Evolutionary conservation across 1,284 basidiomycete species (phyloP), one percentile per base, ranked within the genome.

Genomic region (Melampsora americana): DNA sequence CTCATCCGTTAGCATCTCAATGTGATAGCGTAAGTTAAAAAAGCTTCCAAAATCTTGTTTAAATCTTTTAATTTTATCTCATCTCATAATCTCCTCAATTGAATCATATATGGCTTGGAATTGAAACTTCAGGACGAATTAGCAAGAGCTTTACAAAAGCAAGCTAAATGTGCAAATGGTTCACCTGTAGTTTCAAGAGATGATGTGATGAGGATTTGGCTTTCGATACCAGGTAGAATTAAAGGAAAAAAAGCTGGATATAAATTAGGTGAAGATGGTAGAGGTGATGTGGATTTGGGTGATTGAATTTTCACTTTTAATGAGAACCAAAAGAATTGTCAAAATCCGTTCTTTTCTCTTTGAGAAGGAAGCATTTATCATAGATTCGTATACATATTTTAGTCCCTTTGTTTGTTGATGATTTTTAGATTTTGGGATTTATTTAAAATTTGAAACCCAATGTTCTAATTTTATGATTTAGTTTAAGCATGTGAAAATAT

Each of bases 181-280:
- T 23, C n/a, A 56, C 53, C 53, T 12, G 28, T 56, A 14, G 28
- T 56, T 23, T 56, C 53, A 23, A n/a, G 28, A 56, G 53, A 56
- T 23, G 53, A 56, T n/a, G 53, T 56, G 9, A 56, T 56, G 53
- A 56, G 4, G 53, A 28, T 56, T 56, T 56, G 53, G 53, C n/a
- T 23, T 12, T 56, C 53, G 53, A 56, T 56, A 23, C 53, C 53
- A 9, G 53, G 28, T n/a, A 56, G 53, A 28, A 20, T 28, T 56
- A 23, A 28, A 28, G 53, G n/a, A n/a, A 56, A 56, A 56, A n/a
- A 23, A 56, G 53, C n/a, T 6, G 53, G 53, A n/a, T 28, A 56
- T 56, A 56, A 56, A 28, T 9, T 56, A 56, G 28, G 53, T 56
- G 53, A 56, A 56, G n/a, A 56, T 28, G 53, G 53, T 28, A n/a